These are phyloP conservation scores for Tieghemostelium lacteum DNA, from an alignment of 78 protist species.

Conservation along the genomic window DNA sequence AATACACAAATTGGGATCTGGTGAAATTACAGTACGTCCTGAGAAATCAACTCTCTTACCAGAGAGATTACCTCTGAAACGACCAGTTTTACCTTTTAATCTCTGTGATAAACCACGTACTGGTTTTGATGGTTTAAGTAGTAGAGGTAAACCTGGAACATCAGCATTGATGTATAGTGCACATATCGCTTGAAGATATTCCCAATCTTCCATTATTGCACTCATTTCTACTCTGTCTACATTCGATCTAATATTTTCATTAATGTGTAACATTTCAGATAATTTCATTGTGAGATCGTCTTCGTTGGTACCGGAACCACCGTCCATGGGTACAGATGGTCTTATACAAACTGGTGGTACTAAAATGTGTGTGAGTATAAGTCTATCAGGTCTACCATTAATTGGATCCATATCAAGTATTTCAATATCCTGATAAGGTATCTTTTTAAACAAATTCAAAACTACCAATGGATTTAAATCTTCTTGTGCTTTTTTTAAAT, in stretches of 20 bases:
- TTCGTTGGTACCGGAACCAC: conserved; percentile 91
- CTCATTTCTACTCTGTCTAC: conserved; percentile 34
- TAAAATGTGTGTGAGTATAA: conserved; percentile 83
- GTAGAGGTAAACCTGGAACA: conserved; percentile 83
- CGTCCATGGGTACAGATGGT: conserved; percentile 95
- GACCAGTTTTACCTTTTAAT: conserved; percentile 99
- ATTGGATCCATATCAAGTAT: conserved; percentile 93
- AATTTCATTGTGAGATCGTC: conserved; percentile 97
- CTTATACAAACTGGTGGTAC: conserved; percentile 98
- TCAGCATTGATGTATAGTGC: conserved; percentile 90
- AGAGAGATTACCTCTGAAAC: conserved; percentile 97
- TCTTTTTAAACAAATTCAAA: conserved; percentile 83
- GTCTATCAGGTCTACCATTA: conserved; percentile 86
- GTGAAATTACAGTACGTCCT: conserved; percentile 99
- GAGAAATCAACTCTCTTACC: conserved; percentile 99
- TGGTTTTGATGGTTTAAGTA: conserved; percentile 83
- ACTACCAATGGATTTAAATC: conserved; percentile 92
- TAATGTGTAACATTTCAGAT: conserved; percentile 85
- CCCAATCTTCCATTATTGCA: conserved; percentile 91
- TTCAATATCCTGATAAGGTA: conserved; percentile 83
- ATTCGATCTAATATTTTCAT: conserved; percentile 70
- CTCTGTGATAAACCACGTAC: conserved; percentile 96
- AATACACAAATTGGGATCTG: conserved; percentile 99
- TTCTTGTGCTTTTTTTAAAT: conserved; percentile 88
- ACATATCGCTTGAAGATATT: conserved; percentile 83